These are phyloP conservation scores for Cryptosporidium bovis DNA, from an alignment of 169 alveolate species.

Conservation along the genomic window DNA sequence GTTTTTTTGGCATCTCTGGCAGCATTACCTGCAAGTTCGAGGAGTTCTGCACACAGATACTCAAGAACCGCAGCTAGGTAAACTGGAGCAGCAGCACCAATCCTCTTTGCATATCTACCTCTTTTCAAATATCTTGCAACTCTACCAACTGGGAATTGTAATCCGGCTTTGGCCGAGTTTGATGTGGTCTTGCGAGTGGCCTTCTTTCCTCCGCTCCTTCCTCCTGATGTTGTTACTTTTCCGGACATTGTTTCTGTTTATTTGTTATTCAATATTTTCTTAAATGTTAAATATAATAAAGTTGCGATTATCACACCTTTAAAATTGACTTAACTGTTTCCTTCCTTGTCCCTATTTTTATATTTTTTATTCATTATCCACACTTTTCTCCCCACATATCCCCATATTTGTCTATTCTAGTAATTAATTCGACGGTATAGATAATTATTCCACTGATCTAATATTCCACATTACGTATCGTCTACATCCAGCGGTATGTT, in stretches of 20 bases:
- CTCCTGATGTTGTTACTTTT: constrained; percentile 83
- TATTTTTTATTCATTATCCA: constrained; percentile 35
- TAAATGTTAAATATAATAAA: constrained; percentile 25
- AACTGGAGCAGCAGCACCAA: constrained; percentile 99
- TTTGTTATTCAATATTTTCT: constrained; percentile 30
- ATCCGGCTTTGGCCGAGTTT: constrained; percentile 98
- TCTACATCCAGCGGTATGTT: not conserved
- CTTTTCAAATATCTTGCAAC: constrained; percentile 96
- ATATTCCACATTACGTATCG: constrained; percentile 36
- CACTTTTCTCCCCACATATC: constrained; percentile 58
- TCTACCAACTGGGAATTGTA: constrained; percentile 99
- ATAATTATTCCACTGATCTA: constrained; percentile 31
- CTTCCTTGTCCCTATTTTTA: not conserved
- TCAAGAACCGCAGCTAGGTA: constrained; percentile 98
- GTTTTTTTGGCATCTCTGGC: constrained; percentile 97
- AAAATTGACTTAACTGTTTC: constrained; percentile 70
- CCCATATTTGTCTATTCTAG: not conserved
- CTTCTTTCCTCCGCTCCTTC: constrained; percentile 81
- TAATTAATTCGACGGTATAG: too few species aligned
- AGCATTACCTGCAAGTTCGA: constrained; percentile 98
- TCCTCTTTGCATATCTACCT: constrained; percentile 98
- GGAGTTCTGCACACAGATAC: constrained; percentile 97
- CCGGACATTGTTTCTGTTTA: constrained; percentile 78
- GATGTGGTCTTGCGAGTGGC: constrained; percentile 85
- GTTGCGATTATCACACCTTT: constrained; percentile 68